phyloP scores from a whole-genome alignment of 2,329 filamentous ascomycete species.

The Cytospora piceae region DNA sequence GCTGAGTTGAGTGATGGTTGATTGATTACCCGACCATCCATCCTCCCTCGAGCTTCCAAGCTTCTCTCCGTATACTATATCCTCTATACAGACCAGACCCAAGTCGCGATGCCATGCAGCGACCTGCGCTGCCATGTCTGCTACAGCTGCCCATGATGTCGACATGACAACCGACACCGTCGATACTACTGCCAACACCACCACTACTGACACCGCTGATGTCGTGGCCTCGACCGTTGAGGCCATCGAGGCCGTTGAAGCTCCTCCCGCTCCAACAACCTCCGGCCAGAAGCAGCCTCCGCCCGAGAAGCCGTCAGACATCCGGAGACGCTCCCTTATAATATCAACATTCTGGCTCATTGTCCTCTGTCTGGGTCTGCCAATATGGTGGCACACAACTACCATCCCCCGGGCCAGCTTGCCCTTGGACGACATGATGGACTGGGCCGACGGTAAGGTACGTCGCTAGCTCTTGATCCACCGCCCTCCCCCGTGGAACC shows the following conservation, averaged over 20 bases:
- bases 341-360: slow-evolving; percentile 91
- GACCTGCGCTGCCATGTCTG: slow-evolving; percentile 24
- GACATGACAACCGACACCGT: slow-evolving; percentile 14
- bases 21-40: too few relatives aligned
- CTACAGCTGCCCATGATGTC: slow-evolving; percentile 22
- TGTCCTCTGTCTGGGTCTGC: slow-evolving; percentile 80
- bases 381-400: slow-evolving; percentile 96
- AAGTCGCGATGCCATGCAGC: slow-evolving; percentile 19
- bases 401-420: slow-evolving; percentile 86
- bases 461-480: too few relatives aligned
- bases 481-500: too few relatives aligned
- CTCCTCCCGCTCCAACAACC: slow-evolving; percentile 16
- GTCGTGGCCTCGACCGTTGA: slow-evolving; percentile 1
- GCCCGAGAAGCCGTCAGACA: slow-evolving; percentile 72
- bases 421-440: slow-evolving; percentile 82
- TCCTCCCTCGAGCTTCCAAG: too few relatives aligned
- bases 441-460: slow-evolving; percentile 91
- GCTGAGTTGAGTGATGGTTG: too few relatives aligned
- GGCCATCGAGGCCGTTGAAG: slow-evolving; percentile 7
- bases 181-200: neutral
- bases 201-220: neutral
- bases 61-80: too few relatives aligned
- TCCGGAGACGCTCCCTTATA: slow-evolving; percentile 72
- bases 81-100: neutral
- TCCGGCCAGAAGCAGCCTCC: slow-evolving; percentile 61